Evolutionary conservation across 306 rosid genomes (phyloP), one percentile per base, ranked within the genome.

Genomic region (Styphnolobium japonicum): DNA sequence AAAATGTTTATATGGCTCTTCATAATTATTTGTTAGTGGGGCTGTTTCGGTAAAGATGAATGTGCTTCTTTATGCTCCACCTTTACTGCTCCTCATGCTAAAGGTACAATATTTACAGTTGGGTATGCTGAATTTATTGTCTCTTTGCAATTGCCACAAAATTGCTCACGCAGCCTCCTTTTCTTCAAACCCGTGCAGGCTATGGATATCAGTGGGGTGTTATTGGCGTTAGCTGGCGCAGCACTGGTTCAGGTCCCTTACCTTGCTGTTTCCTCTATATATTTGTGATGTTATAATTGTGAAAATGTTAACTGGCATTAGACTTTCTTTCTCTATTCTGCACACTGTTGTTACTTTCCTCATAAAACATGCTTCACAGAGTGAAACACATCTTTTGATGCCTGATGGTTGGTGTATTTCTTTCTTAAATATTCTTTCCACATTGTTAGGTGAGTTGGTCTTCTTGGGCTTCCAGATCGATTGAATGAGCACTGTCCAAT

Each of bases 21-120:
- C 49, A 53, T 85, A 3, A 79, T 84, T 74, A 67, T 77, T 80
- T 79, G 37, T 80, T 76, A 93, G 99, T 77, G 88, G 80, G 48
- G 98, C 99, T 66, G 99, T 95, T 86, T 93, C 97, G 10, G 77
- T 95, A 56, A 95, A 95, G 96, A 95, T 95, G 99, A 95, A 95
- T 80, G 96, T 91, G 64, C 97, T 95, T 68, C 97, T 95, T 36
- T 95, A 90, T 80, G 99, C 94, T 70, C 98, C 99, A 27, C 90
- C 96, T 33, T 83, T 95, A 40, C 83, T 95, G 75, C 90, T 92
- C 16, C 96, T 95, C 52, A 93, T 95, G 98, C 80, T 95, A 42
- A 92, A 91, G 98, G 99, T 95, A 83, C 7, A 5, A 19, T 45
- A 34, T 27, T 46, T 75, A 56, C 49, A 40, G 81, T 76, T 55